Percentiles rank a stretch among this genome's conserved stretches.
Conservation (phyloP, 768 basidiomycete species). For the Clitopilus hobsonii region DNA sequence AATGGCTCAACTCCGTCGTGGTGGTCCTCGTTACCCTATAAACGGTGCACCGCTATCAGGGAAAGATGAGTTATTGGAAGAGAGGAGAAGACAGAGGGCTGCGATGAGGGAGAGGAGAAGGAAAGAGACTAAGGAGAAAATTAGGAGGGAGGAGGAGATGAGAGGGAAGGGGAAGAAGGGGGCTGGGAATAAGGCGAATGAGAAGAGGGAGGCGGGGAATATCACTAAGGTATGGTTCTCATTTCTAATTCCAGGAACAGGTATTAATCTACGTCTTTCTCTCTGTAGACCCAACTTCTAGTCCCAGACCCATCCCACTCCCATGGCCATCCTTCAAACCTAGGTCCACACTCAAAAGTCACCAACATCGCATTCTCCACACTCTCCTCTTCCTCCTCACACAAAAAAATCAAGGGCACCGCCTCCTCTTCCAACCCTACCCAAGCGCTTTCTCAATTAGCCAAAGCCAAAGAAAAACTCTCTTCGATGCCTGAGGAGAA, state of each 20-base stretch:
- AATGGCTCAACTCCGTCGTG: constrained; percentile 63
- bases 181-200: constrained; percentile 34
- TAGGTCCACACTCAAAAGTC: constrained; percentile 33
- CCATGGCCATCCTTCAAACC: constrained; percentile 22
- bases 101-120: constrained; percentile 81
- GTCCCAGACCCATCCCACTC: constrained; percentile 48
- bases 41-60: no score
- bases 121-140: constrained; percentile 84
- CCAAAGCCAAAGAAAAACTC: constrained; percentile 73
- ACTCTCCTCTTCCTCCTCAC: constrained; percentile 44
- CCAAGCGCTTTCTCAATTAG: constrained; percentile 80
- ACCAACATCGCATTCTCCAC: constrained; percentile 70
- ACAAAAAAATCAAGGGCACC: constrained; percentile 46
- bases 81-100: constrained; percentile 70
- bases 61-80: constrained; percentile 80
- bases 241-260: no score
- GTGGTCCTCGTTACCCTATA: no score
- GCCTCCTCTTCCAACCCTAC: constrained; percentile 69
- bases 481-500: constrained; percentile 78
- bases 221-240: constrained; percentile 46
- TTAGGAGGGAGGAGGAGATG: constrained; percentile 56
- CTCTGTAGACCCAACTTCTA: constrained; percentile 59
- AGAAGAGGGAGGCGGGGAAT: constrained; percentile 35
- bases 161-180: constrained; percentile 46
- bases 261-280: no score